These are phyloP conservation scores for Microthlaspi erraticum DNA, from an alignment of 345 rosid species.

Conservation along the genomic window DNA sequence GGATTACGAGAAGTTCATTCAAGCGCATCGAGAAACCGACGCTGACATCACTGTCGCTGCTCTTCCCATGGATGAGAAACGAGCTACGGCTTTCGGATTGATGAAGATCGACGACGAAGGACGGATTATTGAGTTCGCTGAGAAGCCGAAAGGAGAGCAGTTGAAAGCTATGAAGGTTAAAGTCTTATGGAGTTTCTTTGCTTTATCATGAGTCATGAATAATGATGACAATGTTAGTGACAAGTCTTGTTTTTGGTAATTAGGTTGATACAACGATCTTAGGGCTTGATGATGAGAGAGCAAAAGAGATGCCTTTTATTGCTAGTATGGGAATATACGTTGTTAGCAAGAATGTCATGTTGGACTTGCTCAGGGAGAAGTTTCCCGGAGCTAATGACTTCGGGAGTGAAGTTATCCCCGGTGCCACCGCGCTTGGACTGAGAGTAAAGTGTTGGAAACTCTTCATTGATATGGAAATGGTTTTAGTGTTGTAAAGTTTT, in stretches of 20 bases:
- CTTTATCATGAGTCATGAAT: neutral
- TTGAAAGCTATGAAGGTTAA: conserved; percentile 90
- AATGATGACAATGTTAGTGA: conserved; percentile 14
- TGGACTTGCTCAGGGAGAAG: conserved; percentile 79
- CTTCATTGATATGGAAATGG: neutral
- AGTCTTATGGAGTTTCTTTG: neutral
- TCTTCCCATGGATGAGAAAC: conserved; percentile 91
- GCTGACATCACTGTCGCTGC: conserved; percentile 99
- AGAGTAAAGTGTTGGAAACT: conserved; percentile 57
- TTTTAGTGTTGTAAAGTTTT: neutral
- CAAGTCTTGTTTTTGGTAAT: conserved; percentile 7
- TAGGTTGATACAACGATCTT: conserved; percentile 95
- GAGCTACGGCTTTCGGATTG: conserved; percentile 91
- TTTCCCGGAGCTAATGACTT: conserved; percentile 99
- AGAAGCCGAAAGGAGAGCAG: conserved; percentile 96
- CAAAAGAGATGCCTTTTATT: conserved; percentile 92
- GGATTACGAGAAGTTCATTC: conserved; percentile 97
- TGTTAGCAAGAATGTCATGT: conserved; percentile 89
- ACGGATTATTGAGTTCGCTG: conserved; percentile 86
- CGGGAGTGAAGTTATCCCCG: conserved; percentile 98
- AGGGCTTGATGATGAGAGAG: conserved; percentile 91
- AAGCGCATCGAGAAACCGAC: conserved; percentile 94
- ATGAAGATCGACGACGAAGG: conserved; percentile 99
- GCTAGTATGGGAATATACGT: conserved; percentile 99
- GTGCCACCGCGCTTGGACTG: conserved; percentile 88